These are phyloP conservation scores for Lotus japonicus DNA, from an alignment of 306 rosid species.

Conservation along the genomic window DNA sequence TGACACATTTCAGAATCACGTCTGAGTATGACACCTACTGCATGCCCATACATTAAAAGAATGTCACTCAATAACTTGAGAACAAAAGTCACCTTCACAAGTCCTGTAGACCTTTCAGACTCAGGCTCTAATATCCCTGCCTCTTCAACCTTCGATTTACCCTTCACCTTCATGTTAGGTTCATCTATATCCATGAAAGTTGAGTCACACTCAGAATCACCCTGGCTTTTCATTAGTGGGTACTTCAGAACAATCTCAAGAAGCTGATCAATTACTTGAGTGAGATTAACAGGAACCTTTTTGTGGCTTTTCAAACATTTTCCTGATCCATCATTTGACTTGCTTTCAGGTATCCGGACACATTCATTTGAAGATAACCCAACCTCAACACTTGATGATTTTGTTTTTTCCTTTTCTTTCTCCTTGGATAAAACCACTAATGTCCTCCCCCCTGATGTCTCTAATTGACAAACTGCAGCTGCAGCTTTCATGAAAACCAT, in stretches of 20 bases:
- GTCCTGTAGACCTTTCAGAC: conserved; percentile 79
- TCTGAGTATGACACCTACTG: conserved; percentile 86
- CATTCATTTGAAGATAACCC: conserved; percentile 67
- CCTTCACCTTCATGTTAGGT: conserved; percentile 83
- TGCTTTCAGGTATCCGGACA: conserved; percentile 76
- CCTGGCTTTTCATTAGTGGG: conserved; percentile 50
- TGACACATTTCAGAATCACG: conserved; percentile 90
- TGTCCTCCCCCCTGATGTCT: conserved; percentile 88
- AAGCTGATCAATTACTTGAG: conserved; percentile 95
- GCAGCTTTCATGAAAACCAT: conserved; percentile 89
- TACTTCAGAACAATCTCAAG: conserved; percentile 88
- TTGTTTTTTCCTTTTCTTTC: conserved; percentile 83
- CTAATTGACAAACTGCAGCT: conserved; percentile 83
- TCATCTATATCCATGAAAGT: conserved; percentile 90
- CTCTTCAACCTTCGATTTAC: conserved; percentile 90
- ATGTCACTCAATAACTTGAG: conserved; percentile 92
- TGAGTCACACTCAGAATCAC: conserved; percentile 37
- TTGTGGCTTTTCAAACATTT: conserved; percentile 83
- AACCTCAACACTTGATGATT: conserved; percentile 54
- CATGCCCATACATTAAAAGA: conserved; percentile 89
- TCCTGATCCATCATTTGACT: conserved; percentile 68
- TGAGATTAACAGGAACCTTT: conserved; percentile 83
- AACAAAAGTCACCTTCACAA: conserved; percentile 91
- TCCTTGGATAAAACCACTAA: conserved; percentile 75
- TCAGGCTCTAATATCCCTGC: conserved; percentile 49